Base-by-base conservation (phyloP, 2,329 filamentous ascomycete genomes). In the Aspergillus nomiae region DNA sequence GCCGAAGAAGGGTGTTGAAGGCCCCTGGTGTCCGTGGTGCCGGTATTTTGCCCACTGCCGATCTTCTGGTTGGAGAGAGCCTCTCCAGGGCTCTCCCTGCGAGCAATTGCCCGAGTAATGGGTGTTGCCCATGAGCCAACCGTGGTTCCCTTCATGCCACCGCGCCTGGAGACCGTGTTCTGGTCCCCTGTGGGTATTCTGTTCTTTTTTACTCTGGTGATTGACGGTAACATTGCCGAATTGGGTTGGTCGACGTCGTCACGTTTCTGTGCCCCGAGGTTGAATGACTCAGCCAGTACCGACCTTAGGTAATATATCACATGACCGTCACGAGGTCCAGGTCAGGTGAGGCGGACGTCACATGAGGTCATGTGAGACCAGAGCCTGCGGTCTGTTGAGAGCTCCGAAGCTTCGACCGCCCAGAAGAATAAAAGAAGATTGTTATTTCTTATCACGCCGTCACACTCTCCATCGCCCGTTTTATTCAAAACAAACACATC, bases 311-410 rank as follows among this genome's bases (percentile, higher is more conserved):
- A 24, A 21, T 4, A 0, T 3, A 19, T 38, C 51, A 55, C 51
- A 24, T 55, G 51, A 24, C 21, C 6, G 2, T 24, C 21, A 21
- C 45, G 12, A 32, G 4, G 3, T 14, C 5, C 45, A 14, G 28
- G 50, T 53, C 50, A 53, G 19, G 50, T 53, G 36, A 9, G 38
- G 5, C 24, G 50, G 9, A 51, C 14, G 19, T 66, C 67, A 67
- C 26, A 63, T 66, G 63, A 62, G 6, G 3, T 55, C 56, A 63
- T 34, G 62, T 67, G 64, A 65, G 28, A 56, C 43, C 58, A 69
- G 67, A 69, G 63, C 67, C 65, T 69, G 67, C 65, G 65, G 61
- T 50, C 45, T 51, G 57, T 51, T 59, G 61, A 58, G 63, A 68
- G 67, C 67, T 69, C 64, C 63, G 68, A 56, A 69, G 65, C 66